These are phyloP conservation scores for Coccomyxa sp. DNA, from an alignment of 139 green algal species.

Conservation along the genomic window DNA sequence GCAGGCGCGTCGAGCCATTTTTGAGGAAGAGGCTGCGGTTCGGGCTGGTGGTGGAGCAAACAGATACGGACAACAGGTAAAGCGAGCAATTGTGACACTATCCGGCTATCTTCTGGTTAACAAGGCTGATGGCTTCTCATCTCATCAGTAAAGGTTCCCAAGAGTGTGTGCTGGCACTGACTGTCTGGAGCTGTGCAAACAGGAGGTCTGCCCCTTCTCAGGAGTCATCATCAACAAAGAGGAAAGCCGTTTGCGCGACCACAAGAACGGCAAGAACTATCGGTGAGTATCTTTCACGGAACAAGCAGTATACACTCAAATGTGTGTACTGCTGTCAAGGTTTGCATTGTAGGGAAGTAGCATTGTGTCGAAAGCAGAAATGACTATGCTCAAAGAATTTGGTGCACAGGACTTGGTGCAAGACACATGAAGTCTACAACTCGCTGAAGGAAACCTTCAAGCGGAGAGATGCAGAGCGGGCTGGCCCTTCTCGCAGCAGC, in stretches of 20 bases:
- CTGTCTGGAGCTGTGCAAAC: too few relatives aligned
- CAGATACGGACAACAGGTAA: conserved; percentile 21
- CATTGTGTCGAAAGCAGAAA: neutral
- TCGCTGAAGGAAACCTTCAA: conserved; percentile 12
- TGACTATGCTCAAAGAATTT: neutral
- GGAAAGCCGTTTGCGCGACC: conserved; percentile 41
- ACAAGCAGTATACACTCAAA: neutral
- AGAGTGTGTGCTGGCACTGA: too few relatives aligned
- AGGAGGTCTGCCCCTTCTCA: conserved; percentile 40
- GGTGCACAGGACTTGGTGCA: conserved; percentile 13
- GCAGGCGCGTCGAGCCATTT: conserved; percentile 13
- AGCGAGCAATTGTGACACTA: too few relatives aligned
- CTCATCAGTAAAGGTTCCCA: too few relatives aligned
- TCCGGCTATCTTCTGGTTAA: too few relatives aligned
- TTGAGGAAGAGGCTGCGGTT: conserved; percentile 22
- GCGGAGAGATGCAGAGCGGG: neutral
- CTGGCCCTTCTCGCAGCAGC: neutral
- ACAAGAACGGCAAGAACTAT: conserved; percentile 45
- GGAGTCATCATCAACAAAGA: conserved; percentile 54
- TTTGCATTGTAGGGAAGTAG: neutral
- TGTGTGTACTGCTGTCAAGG: neutral
- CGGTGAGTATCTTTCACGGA: conserved; percentile 13
- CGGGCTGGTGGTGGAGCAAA: conserved; percentile 18
- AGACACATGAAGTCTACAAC: conserved; percentile 15
- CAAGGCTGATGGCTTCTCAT: too few relatives aligned